Evolutionary conservation across 441 rosid genomes (phyloP).

Genomic region (Pelargonium cotyledonis): DNA sequence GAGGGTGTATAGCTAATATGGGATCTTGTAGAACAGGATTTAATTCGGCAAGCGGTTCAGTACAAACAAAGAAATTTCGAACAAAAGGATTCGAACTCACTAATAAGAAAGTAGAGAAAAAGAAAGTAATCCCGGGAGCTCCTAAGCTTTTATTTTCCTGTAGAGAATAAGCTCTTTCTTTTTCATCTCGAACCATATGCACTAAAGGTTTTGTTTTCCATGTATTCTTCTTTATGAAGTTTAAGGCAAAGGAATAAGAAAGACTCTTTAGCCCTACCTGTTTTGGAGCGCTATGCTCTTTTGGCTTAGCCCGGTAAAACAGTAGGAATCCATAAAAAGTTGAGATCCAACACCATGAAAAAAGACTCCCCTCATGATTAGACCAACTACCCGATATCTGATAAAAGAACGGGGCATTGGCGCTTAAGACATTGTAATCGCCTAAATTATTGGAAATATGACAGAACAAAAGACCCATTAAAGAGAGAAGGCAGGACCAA

Average conservation of each 20-base stretch:
- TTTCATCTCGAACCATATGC: neutral
- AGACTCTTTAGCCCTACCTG: neutral
- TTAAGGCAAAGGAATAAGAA: neutral
- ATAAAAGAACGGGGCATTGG: neutral
- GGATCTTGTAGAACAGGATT: neutral
- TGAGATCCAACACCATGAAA: neutral
- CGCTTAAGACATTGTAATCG: neutral
- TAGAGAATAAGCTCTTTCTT: neutral
- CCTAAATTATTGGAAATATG: neutral
- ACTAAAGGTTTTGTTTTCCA: neutral
- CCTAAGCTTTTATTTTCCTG: neutral
- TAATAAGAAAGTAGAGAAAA: slow-evolving; percentile 8
- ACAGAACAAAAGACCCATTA: neutral
- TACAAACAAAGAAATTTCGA: slow-evolving; percentile 1
- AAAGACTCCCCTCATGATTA: neutral
- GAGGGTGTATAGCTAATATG: neutral
- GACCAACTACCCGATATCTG: neutral
- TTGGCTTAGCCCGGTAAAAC: neutral
- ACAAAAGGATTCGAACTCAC: neutral
- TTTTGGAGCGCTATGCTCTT: neutral
- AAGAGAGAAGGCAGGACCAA: neutral
- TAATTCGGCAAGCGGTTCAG: neutral
- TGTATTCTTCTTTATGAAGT: neutral
- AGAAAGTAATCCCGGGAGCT: neutral
- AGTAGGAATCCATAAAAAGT: neutral